Conservation (phyloP, 345 rosid genomes). For the Salix caprea region DNA sequence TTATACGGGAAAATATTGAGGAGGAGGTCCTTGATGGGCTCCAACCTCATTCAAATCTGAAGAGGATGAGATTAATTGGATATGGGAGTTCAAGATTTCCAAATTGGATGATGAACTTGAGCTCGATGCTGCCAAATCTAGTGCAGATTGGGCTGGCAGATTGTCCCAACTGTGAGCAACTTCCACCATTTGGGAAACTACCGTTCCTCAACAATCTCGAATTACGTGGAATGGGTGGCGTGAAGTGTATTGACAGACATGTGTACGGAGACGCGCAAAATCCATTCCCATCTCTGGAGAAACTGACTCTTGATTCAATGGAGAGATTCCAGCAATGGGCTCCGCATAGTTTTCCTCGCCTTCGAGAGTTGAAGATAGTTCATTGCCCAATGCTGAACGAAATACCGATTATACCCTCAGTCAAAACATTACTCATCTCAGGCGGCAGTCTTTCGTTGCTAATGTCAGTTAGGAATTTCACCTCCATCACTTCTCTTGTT, state of each 20-base stretch:
- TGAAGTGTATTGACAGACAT: not conserved
- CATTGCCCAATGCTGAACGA: not conserved
- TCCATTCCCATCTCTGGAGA: not conserved
- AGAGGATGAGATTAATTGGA: not conserved
- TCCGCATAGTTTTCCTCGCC: not conserved
- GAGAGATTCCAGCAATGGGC: not conserved
- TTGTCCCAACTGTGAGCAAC: not conserved
- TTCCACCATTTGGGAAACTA: slow-evolving; percentile 9
- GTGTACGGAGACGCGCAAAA: not conserved
- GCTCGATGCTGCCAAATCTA: not conserved
- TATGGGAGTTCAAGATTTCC: slow-evolving; percentile 2
- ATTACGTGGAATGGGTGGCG: not conserved
- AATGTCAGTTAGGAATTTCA: not conserved
- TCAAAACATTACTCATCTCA: not conserved
- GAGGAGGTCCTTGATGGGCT: not conserved
- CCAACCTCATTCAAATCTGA: slow-evolving; percentile 1
- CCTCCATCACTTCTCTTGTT: not conserved
- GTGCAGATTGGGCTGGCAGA: not conserved
- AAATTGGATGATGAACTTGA: not conserved
- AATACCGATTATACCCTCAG: not conserved
- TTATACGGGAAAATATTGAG: not conserved
- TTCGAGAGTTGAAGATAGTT: not conserved
- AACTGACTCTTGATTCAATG: not conserved
- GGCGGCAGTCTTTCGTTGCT: not conserved
- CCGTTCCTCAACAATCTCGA: not conserved